Conservation (phyloP, 805 yeast species). For the Metschnikowia noctiluminum region DNA sequence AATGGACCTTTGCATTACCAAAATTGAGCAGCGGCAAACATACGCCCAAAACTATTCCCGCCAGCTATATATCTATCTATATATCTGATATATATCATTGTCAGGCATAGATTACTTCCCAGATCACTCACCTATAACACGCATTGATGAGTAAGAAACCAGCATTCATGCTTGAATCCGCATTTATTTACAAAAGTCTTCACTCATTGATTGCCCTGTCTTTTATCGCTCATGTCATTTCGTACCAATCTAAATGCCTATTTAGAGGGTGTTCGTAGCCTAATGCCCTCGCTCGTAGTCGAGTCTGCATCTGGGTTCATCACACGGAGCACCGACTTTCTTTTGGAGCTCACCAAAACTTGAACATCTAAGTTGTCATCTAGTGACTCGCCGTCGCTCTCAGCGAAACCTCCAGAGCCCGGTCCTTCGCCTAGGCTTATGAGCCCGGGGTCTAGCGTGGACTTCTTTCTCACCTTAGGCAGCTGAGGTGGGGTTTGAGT, state of each 20-base stretch:
- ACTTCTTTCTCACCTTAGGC: conserved; percentile 17
- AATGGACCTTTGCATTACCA: too few species aligned
- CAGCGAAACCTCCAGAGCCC: background rate
- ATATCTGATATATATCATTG: too few species aligned
- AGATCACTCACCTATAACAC: too few species aligned
- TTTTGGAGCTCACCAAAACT: conserved; percentile 62
- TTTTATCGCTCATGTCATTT: background rate
- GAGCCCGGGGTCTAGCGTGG: conserved; percentile 17
- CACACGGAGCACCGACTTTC: conserved; percentile 57
- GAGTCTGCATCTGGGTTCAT: conserved; percentile 54
- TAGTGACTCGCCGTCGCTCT: conserved; percentile 35
- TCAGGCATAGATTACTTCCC: too few species aligned
- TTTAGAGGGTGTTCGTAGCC: conserved; percentile 15
- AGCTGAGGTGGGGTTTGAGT: conserved; percentile 22
- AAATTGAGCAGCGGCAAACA: too few species aligned
- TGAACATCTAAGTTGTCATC: conserved; percentile 62
- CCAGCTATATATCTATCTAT: too few species aligned
- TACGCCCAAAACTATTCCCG: too few species aligned
- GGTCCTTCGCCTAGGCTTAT: conserved; percentile 1
- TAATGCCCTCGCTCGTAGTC: conserved; percentile 1
- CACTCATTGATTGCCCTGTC: too few species aligned
- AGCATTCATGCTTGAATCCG: too few species aligned
- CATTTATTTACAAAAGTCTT: too few species aligned
- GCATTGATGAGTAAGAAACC: too few species aligned
- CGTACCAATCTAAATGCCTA: background rate